Evolutionary conservation across 1,284 basidiomycete genomes (phyloP).

Genomic region (Cutaneotrichosporon spelunceum): DNA sequence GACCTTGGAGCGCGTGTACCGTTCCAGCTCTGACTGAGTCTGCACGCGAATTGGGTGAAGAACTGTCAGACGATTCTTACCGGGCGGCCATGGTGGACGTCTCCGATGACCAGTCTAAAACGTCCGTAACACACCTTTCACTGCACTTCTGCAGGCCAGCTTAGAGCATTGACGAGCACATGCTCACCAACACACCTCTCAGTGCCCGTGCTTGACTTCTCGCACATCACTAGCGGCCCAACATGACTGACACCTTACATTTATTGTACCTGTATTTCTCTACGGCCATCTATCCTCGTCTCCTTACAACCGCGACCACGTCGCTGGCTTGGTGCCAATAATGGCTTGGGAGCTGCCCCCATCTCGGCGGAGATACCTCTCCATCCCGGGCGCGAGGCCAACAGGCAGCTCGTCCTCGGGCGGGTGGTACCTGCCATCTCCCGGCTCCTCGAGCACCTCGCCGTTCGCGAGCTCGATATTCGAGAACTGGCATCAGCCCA

Average conservation of each 20-base stretch:
- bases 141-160: no score
- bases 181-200: no score
- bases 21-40: no score
- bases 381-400: conserved; percentile 46
- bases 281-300: neutral
- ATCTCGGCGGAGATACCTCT: conserved; percentile 31
- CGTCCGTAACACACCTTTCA: no score
- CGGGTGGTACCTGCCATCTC: conserved; percentile 30
- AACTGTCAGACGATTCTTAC: no score
- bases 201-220: neutral
- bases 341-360: neutral
- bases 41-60: no score
- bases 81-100: no score
- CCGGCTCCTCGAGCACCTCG: conserved; percentile 48
- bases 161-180: no score
- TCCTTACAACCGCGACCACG: conserved; percentile 8
- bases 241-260: neutral
- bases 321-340: conserved; percentile 6
- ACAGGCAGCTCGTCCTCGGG: conserved; percentile 41
- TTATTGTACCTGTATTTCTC: neutral
- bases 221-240: neutral
- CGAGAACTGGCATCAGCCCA: conserved; percentile 28
- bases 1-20: no score
- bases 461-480: conserved; percentile 40
- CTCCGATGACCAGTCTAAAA: no score